Evolutionary conservation across 225 moss, liverwort and hornwort genomes (phyloP).

Genomic region (Climacium dendroides): DNA sequence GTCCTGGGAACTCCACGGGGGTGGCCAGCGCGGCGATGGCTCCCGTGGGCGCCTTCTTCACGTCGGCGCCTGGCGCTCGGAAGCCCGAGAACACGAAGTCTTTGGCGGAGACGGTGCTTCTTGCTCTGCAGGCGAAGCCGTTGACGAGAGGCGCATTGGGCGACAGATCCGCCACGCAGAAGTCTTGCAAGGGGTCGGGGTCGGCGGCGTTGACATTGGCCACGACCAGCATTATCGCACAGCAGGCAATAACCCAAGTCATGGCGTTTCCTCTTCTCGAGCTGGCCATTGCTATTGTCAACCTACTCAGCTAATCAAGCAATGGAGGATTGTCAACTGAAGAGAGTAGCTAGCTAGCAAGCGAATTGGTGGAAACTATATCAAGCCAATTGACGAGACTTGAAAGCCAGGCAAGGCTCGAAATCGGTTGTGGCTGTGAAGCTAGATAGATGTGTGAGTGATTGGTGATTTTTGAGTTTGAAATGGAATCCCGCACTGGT

Average conservation of each 20-base stretch:
- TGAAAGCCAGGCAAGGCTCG: neutral
- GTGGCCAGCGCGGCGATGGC: neutral
- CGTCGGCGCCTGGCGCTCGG: neutral
- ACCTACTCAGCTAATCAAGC: neutral
- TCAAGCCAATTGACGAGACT: neutral
- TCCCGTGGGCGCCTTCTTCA: neutral
- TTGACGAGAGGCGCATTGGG: too few relatives aligned
- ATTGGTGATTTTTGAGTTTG: neutral
- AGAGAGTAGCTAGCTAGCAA: neutral
- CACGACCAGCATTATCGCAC: too few relatives aligned
- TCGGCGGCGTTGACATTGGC: too few relatives aligned
- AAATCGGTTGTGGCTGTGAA: neutral
- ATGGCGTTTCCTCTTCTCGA: too few relatives aligned
- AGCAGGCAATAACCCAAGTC: too few relatives aligned
- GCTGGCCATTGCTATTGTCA: too few relatives aligned
- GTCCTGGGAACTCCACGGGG: too few relatives aligned
- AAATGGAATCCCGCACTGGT: neutral
- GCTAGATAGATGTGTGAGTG: neutral
- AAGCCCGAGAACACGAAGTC: too few relatives aligned
- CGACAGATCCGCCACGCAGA: too few relatives aligned
- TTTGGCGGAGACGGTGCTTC: too few relatives aligned
- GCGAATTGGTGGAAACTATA: neutral
- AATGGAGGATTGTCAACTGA: neutral
- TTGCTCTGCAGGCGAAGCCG: too few relatives aligned
- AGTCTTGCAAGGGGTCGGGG: too few relatives aligned